Evolutionary conservation across 768 basidiomycete genomes (phyloP).

Genomic region (Termitomyces sp.): DNA sequence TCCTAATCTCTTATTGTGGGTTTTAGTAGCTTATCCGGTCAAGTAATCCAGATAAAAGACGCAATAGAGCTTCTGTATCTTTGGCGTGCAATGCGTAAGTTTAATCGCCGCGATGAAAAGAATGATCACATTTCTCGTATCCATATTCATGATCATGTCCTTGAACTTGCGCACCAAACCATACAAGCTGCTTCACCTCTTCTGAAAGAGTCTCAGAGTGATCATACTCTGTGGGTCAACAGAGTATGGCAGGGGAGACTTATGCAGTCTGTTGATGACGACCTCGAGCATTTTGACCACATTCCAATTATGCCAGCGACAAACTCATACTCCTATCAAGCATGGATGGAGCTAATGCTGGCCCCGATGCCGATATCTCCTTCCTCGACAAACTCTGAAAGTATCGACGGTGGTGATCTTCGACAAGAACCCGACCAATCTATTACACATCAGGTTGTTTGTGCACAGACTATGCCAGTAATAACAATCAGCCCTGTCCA

Average conservation of each 20-base stretch:
- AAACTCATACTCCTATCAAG: neutral
- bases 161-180: conserved; percentile 48
- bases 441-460: neutral
- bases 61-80: conserved; percentile 60
- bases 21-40: neutral
- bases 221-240: neutral
- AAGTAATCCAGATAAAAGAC: conserved; percentile 50
- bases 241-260: no score
- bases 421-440: neutral
- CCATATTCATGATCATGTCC: no score
- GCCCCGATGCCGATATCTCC: neutral
- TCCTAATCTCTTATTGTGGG: neutral
- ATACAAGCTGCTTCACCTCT: neutral
- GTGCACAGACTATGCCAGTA: neutral
- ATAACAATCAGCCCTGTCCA: neutral
- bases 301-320: no score
- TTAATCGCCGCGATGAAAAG: conserved; percentile 60
- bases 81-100: conserved; percentile 62
- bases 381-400: neutral
- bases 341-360: neutral
- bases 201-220: neutral
- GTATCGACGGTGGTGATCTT: neutral
- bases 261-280: neutral
- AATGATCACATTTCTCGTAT: conserved; percentile 43
- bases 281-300: neutral